A percentile compares a stretch with the other conserved stretches of the same genome.
Conservation (phyloP, 345 rosid genomes). For the Ricinus communis region DNA sequence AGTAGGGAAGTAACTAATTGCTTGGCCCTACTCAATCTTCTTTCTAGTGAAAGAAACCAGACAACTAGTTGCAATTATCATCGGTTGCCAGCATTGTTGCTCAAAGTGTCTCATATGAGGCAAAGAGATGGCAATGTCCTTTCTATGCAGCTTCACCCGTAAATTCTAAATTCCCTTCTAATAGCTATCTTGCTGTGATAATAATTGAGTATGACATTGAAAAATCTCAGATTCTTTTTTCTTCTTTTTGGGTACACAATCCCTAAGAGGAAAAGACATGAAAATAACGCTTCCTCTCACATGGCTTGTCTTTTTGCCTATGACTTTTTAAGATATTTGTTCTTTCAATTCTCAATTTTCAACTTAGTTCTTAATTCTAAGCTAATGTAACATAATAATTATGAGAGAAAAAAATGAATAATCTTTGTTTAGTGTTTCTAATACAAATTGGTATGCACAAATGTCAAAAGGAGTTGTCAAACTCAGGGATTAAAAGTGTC, state of each 20-base stretch:
- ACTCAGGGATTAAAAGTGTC: no score
- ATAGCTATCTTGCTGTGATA: no score
- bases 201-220: no score
- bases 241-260: background rate
- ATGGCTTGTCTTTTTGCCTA: slow-evolving; percentile 16
- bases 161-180: background rate
- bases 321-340: no score
- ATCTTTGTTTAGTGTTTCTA: no score
- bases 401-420: no score
- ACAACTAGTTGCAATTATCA: background rate
- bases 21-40: background rate
- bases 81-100: background rate
- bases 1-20: no score
- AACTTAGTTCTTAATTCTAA: background rate
- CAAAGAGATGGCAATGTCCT: background rate
- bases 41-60: background rate
- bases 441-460: no score
- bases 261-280: background rate
- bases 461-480: no score
- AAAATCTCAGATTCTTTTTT: no score
- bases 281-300: background rate
- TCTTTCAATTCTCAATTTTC: background rate
- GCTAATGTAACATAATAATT: background rate
- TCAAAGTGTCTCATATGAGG: background rate
- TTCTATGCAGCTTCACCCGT: background rate